Base-by-base conservation (phyloP, 768 basidiomycete species). In the Tubosaeta sp. region DNA sequence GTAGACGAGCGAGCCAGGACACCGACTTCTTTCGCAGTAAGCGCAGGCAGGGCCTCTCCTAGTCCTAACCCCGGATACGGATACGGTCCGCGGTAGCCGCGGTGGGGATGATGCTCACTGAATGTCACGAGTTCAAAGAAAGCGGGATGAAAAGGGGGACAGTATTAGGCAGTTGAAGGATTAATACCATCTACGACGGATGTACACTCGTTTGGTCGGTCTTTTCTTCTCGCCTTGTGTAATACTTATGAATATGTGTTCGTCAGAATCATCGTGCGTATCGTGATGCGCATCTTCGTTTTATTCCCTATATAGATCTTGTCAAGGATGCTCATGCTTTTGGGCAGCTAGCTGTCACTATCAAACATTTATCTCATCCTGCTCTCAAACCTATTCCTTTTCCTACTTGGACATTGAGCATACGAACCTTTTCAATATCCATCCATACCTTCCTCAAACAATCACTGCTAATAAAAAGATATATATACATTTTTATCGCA, bases 61-160 rank as follows among this genome's bases (percentile, higher is more conserved):
- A 74, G 73, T 3, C 79, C 80, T 2, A 71, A 75, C 47, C 57
- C 66, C 6, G 80, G 71, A 27, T 81, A 79, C 41, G 76, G 72
- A 26, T 71, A 71, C 38, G 66, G 69, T 32, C 56, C 62, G n/a
- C 59, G 59, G 59, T 72, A 69, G 56, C 54, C 31, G 53, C 27
- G 34, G 25, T 19, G 32, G 7, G 39, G 29, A 12, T 43, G 46
- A 16, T 48, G 48, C 35, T 39, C 46, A 37, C 26, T 44, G 46
- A 41, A 57, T 52, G 64, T 55, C 41, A 50, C 46, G 54, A 38
- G 49, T 53, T 52, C 16, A 27, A 42, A 43, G 51, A 34, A 38
- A 41, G 48, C 16, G 46, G 47, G 55, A 54, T 48, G 41, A 54
- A 47, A 11, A 6, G 46, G 55, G 37, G 35, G 53, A 48, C 56